Evolutionary conservation across 164 flowering plant species (phyloP), one percentile per base, ranked within the genome.

Genomic region (Cinnamomum chago): DNA sequence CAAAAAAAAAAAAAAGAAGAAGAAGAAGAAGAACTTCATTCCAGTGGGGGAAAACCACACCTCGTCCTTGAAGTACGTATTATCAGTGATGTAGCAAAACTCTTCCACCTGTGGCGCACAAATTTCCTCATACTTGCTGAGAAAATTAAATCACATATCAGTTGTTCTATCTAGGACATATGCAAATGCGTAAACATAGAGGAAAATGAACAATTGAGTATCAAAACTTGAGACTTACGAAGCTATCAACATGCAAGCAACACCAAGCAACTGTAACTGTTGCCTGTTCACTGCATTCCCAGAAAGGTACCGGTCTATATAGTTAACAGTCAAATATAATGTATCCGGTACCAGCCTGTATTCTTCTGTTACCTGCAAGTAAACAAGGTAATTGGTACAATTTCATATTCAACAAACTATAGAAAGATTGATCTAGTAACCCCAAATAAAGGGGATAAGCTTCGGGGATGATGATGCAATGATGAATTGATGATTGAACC

Each of bases 41-140:
- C 60, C 17, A 55, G 13, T 25, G 18, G 69, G 69, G 17, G 64
- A 27, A 65, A 71, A 10, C 23, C 74, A 35, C 5, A 94, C 98
- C 97, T 95, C 99, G 14, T 95, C 97, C 79, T 84, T 89, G 80
- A 91, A 87, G 77, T 95, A 95, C 28, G 99, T 95, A 82, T 95
- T 95, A 70, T 95, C 98, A 5, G 99, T 95, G 23, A 95, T 93
- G 83, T 91, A 95, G 77, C 99, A 95, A 72, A 93, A 95, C 72
- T 95, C 99, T 75, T 95, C 98, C 75, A 95, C 99, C 73, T 91
- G 97, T 25, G 99, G 99, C 14, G 98, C 98, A 83, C 97, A 93
- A 47, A 95, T 92, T 83, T 95, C 99, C 78, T 95, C 99, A 67
- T 93, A 93, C 79, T 95, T 95, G 5, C 99, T 95, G 93, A 15